These are phyloP conservation scores for Geotrichum bryndzae DNA, from an alignment of 1,139 yeast species.

Conservation along the genomic window DNA sequence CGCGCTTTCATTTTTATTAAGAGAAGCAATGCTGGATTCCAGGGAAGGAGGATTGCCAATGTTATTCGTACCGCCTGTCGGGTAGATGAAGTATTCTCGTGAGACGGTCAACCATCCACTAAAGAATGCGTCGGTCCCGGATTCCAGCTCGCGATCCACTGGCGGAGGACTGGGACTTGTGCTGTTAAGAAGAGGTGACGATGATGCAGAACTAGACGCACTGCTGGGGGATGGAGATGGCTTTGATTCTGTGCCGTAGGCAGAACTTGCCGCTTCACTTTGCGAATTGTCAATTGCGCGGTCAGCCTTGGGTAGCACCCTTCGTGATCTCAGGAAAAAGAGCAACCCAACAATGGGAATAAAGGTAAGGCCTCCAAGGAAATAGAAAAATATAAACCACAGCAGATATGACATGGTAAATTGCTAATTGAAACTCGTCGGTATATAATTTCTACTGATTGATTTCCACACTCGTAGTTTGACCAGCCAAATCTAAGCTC, in stretches of 20 bases:
- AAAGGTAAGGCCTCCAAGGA: conserved; percentile 77
- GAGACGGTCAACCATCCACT: conserved; percentile 84
- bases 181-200: conserved; percentile 31
- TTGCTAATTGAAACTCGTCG: neutral
- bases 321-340: conserved; percentile 31
- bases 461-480: neutral
- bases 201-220: conserved; percentile 19
- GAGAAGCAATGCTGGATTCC: conserved; percentile 28
- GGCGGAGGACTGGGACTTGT: conserved; percentile 35
- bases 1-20: conserved; percentile 46
- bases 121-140: conserved; percentile 61
- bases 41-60: conserved; percentile 30
- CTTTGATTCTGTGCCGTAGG: neutral
- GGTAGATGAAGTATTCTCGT: conserved; percentile 56
- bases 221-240: neutral
- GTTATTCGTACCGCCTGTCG: conserved; percentile 31
- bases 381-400: conserved; percentile 39
- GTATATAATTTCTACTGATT: neutral
- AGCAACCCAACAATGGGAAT: conserved; percentile 49
- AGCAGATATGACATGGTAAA: conserved; percentile 4
- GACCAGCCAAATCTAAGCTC: neutral
- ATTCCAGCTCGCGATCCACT: conserved; percentile 47
- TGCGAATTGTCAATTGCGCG: neutral
- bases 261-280: neutral
- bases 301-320: conserved; percentile 35